Base-by-base conservation (phyloP, 768 basidiomycete genomes). In the Lactifluus volemus region DNA sequence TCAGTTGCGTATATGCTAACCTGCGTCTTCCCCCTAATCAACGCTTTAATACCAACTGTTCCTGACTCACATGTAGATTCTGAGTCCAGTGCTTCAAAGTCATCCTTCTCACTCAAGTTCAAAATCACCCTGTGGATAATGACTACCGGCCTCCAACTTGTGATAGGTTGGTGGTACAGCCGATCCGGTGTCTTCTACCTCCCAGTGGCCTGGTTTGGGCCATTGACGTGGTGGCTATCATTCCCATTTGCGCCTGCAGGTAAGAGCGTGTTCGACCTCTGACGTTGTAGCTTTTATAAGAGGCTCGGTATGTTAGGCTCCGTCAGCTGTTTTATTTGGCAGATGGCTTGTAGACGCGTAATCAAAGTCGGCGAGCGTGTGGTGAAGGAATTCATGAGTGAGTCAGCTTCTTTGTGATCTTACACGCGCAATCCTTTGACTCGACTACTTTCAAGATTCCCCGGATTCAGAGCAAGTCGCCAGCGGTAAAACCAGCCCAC, bases 271-370 rank as follows among this genome's bases (percentile, higher is more conserved):
- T 19, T 53, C 44, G 57, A 15, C 32, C 9, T 52, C 65, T 45
- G 30, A 45, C 32, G 30, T 25, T 25, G 57, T 56, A 19, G 59
- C 48, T 32, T 25, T 39, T 25, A 44, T 54, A 15, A 32, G 21
- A 30, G 58, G 25, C n/a, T 30, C 44, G 49, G 52, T 7, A 11
- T 56, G 19, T 52, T 64, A 94, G 95, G 96, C 11, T 89, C 92
- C 11, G 88, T 99, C 61, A 92, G 92, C 67, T 92, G 93, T 45
- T 90, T 89, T 1, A 82, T 92, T 44, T 99, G 96, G 96, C 89
- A 93, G 69, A 91, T 97, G 85, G 89, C 92, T 8, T 95, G 93
- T 73, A 85, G 83, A 65, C 80, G 92, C 53, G 88, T 92, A n/a
- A 79, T 98, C 60, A 79, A 81, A 61, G 78, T 86, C n/a, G 79